These are phyloP conservation scores for Spathaspora sp. DNA, from an alignment of 805 yeast genomes.

Conservation along the genomic window DNA sequence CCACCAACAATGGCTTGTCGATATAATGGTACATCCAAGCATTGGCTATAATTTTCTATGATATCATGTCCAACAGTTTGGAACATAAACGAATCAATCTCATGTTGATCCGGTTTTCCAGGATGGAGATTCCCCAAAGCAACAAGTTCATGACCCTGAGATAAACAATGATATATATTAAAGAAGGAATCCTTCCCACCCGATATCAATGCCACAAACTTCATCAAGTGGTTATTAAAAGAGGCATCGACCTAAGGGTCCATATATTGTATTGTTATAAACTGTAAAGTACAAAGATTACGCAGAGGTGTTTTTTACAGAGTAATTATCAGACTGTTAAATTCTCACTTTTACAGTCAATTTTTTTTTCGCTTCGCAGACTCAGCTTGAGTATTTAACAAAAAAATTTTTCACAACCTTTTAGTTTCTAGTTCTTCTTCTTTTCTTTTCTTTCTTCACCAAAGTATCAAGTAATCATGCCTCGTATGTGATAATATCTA, in stretches of 20 bases:
- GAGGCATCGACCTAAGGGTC: background rate
- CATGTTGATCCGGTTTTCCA: slow-evolving; percentile 38
- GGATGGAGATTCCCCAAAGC: slow-evolving; percentile 80
- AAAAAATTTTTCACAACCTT: slow-evolving; percentile 6
- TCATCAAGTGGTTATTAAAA: slow-evolving; percentile 43
- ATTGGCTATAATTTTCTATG: slow-evolving; percentile 58
- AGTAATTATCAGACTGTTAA: background rate
- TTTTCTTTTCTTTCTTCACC: slow-evolving; percentile 5
- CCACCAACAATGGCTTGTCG: slow-evolving; percentile 60
- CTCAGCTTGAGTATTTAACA: background rate
- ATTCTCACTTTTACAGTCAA: background rate
- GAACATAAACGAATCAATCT: slow-evolving; percentile 93
- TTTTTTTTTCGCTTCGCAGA: background rate
- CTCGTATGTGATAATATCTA: slow-evolving; percentile 47
- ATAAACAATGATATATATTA: slow-evolving; percentile 81
- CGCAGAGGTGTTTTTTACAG: background rate
- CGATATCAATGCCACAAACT: slow-evolving; percentile 84
- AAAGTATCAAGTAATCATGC: slow-evolving; percentile 43
- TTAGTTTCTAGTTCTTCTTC: slow-evolving; percentile 10
- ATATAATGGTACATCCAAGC: slow-evolving; percentile 78
- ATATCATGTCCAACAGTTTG: slow-evolving; percentile 95
- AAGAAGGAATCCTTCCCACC: slow-evolving; percentile 97
- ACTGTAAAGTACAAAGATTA: background rate
- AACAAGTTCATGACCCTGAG: slow-evolving; percentile 77
- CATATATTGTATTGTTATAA: background rate